Conservation (phyloP, 176 grass and related monocot genomes). For the Triticum timopheevii region DNA sequence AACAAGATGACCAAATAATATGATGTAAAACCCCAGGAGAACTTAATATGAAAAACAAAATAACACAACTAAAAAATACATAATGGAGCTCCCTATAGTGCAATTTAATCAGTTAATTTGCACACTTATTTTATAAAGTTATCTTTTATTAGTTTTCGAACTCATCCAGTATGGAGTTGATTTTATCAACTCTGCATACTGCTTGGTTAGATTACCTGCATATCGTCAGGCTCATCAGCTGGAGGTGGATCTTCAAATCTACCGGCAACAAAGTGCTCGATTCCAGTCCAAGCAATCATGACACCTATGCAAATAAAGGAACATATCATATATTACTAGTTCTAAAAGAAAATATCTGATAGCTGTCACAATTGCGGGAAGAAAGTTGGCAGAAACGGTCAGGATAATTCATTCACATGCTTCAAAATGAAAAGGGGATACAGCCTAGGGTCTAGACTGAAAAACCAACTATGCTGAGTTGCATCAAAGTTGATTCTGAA, state of each 20-base stretch:
- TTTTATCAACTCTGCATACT: constrained; percentile 3
- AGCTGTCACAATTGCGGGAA: background rate
- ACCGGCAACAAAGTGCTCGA: constrained; percentile 81
- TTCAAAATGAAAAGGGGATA: background rate
- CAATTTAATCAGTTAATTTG: background rate
- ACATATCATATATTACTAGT: background rate
- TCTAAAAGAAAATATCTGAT: background rate
- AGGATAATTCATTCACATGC: constrained; percentile 6
- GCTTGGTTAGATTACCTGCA: constrained; percentile 55
- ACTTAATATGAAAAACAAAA: background rate
- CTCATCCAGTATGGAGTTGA: background rate
- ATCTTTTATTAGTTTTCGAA: background rate
- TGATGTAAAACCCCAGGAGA: background rate
- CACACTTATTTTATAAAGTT: background rate
- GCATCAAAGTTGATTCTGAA: background rate
- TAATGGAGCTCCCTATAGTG: background rate
- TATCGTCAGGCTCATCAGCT: constrained; percentile 73
- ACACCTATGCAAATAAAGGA: constrained; percentile 59
- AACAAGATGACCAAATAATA: background rate
- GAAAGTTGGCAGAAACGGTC: background rate
- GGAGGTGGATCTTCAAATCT: constrained; percentile 87
- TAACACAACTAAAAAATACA: background rate
- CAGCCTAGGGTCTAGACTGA: background rate
- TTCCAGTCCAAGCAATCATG: constrained; percentile 99
- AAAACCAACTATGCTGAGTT: background rate